phyloP scores from a whole-genome alignment of 768 basidiomycete species.

The Termitomyces sp. region DNA sequence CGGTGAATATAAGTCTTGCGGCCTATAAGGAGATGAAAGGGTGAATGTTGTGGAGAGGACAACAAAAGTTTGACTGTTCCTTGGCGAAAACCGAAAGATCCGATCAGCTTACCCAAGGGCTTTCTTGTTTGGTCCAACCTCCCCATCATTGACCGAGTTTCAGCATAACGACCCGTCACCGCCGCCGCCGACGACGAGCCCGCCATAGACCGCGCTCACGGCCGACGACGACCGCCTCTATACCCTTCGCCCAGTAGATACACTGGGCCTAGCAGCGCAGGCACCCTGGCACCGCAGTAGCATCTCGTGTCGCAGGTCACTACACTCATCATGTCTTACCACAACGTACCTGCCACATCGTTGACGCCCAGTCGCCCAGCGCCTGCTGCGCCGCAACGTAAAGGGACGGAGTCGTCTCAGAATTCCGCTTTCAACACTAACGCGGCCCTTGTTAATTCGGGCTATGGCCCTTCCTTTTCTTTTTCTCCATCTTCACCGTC shows the following conservation, averaged over 20 bases:
- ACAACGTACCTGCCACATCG: slow-evolving; percentile 41
- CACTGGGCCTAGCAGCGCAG: slow-evolving; percentile 1
- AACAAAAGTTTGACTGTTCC: slow-evolving; percentile 1
- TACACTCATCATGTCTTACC: slow-evolving; percentile 26
- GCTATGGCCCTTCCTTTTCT: slow-evolving; percentile 57
- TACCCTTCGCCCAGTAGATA: background rate
- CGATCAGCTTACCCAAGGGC: slow-evolving; percentile 11
- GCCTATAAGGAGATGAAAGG: too few relatives aligned
- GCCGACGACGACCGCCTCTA: background rate
- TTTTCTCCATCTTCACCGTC: slow-evolving; percentile 45
- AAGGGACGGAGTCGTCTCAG: slow-evolving; percentile 31
- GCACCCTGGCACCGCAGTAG: slow-evolving; percentile 3
- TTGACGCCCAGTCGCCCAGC: slow-evolving; percentile 77
- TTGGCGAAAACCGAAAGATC: slow-evolving; percentile 19
- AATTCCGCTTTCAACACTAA: slow-evolving; percentile 27
- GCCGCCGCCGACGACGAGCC: slow-evolving; percentile 8
- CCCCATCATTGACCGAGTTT: slow-evolving; percentile 7
- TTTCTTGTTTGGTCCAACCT: slow-evolving; percentile 12
- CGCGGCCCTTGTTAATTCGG: slow-evolving; percentile 43
- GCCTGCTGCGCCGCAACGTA: slow-evolving; percentile 59
- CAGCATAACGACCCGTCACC: slow-evolving; percentile 10
- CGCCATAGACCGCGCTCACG: background rate
- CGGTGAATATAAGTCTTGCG: background rate
- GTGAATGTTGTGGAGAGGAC: background rate
- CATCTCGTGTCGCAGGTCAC: background rate